Percentiles rank a stretch among this genome's conserved stretches.
phyloP scores from a whole-genome alignment of 1,139 yeast species.

The Geotrichum fermentans region DNA sequence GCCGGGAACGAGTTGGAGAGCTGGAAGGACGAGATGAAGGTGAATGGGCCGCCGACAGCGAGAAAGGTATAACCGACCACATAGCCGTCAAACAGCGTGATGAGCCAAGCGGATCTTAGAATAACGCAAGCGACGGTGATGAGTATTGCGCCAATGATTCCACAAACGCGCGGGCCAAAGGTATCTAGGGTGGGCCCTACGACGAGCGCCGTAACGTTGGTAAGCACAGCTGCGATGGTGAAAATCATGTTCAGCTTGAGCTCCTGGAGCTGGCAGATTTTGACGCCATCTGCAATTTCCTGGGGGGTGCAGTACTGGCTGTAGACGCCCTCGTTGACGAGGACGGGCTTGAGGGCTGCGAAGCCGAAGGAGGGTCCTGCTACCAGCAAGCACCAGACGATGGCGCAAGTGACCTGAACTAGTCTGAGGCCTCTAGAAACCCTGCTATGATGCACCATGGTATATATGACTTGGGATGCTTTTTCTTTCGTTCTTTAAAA shows the following conservation, averaged over 20 bases:
- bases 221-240: slow-evolving; percentile 78
- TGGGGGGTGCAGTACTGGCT: slow-evolving; percentile 48
- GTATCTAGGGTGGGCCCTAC: slow-evolving; percentile 76
- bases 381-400: slow-evolving; percentile 79
- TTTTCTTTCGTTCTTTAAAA: too few relatives aligned
- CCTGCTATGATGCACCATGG: slow-evolving; percentile 17
- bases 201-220: slow-evolving; percentile 76
- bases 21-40: slow-evolving; percentile 74
- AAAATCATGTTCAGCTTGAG: slow-evolving; percentile 74
- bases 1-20: slow-evolving; percentile 68
- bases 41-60: slow-evolving; percentile 80
- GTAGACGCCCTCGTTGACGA: slow-evolving; percentile 75
- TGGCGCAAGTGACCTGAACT: slow-evolving; percentile 60
- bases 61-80: slow-evolving; percentile 59
- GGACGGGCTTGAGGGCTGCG: slow-evolving; percentile 84
- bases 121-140: slow-evolving; percentile 51
- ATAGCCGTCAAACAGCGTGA: slow-evolving; percentile 52
- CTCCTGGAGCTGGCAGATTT: slow-evolving; percentile 66
- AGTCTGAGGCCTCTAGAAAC: slow-evolving; percentile 34
- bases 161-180: slow-evolving; percentile 76
- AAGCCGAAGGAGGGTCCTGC: slow-evolving; percentile 92
- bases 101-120: slow-evolving; percentile 40
- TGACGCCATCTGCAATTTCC: slow-evolving; percentile 27
- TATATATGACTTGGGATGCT: too few relatives aligned
- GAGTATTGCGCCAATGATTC: slow-evolving; percentile 63